These are phyloP conservation scores for Thielaviopsis populi DNA, from an alignment of 2,329 filamentous ascomycete genomes.

Conservation along the genomic window DNA sequence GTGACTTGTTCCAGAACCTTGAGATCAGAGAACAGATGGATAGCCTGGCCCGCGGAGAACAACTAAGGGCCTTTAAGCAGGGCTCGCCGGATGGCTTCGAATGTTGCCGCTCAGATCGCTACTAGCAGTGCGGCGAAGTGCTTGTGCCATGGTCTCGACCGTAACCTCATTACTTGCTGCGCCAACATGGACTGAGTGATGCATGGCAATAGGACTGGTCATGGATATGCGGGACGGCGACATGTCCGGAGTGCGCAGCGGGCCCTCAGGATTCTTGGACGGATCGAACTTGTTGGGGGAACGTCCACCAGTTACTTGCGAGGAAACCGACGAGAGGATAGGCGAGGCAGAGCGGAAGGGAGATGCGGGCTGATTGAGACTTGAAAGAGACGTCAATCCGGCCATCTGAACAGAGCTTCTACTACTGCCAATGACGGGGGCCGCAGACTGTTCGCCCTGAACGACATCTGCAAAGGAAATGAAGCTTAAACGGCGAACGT, in stretches of 20 bases:
- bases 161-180: conserved; percentile 49
- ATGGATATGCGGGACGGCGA: conserved; percentile 46
- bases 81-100: conserved; percentile 43
- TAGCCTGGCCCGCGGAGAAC: background rate
- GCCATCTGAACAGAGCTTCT: conserved; percentile 57
- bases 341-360: conserved; percentile 40
- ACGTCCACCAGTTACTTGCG: conserved; percentile 38
- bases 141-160: conserved; percentile 89
- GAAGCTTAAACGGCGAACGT: conserved; percentile 76
- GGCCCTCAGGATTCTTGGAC: conserved; percentile 34
- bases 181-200: conserved; percentile 35
- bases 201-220: conserved; percentile 41
- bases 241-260: conserved; percentile 44
- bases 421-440: conserved; percentile 34
- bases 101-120: conserved; percentile 48
- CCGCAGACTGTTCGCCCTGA: conserved; percentile 60
- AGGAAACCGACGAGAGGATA: conserved; percentile 51
- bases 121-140: conserved; percentile 69
- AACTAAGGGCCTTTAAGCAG: conserved; percentile 30
- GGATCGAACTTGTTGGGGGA: conserved; percentile 66
- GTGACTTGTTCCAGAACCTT: too few species aligned
- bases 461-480: conserved; percentile 96
- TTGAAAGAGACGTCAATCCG: conserved; percentile 45
- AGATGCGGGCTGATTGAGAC: conserved; percentile 55
- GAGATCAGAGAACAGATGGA: background rate